A percentile compares a stretch with the other conserved stretches of the same genome.
phyloP scores from a whole-genome alignment of 768 basidiomycete species.

The Thelephora aurantiotincta region DNA sequence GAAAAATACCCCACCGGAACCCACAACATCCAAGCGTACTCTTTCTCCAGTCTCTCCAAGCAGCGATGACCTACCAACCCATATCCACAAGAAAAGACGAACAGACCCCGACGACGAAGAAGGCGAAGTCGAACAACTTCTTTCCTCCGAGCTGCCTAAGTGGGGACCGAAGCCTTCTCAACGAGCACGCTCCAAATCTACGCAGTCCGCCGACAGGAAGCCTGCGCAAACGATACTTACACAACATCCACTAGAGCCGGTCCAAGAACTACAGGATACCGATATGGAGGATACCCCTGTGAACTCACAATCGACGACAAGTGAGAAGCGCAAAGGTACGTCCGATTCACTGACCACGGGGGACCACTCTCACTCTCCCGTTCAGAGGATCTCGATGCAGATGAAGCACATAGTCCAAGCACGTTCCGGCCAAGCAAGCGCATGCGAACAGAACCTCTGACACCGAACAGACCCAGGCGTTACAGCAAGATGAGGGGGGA shows the following conservation, averaged over 20 bases:
- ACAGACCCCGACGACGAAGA: background rate
- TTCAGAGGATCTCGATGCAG: background rate
- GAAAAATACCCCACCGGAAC: background rate
- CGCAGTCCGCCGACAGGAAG: background rate
- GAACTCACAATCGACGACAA: background rate
- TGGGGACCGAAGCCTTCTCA: background rate
- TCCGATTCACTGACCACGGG: background rate
- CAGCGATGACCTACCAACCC: constrained; percentile 1
- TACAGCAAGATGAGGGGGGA: constrained; percentile 2
- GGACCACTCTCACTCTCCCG: background rate
- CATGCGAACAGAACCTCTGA: constrained; percentile 4
- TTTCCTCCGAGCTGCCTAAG: constrained; percentile 1
- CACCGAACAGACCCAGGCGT: background rate
- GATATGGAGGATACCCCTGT: constrained; percentile 4
- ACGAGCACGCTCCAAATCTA: constrained; percentile 1
- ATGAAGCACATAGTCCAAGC: background rate
- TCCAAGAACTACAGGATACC: constrained; percentile 3
- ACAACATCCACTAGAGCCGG: constrained; percentile 6
- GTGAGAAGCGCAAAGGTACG: constrained; percentile 9
- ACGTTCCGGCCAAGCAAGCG: constrained; percentile 6
- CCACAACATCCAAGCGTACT: background rate
- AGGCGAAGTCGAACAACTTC: background rate
- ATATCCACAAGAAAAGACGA: background rate
- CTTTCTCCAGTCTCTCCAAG: background rate
- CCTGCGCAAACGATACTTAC: background rate